Percentiles rank a stretch among this genome's conserved stretches.
Conservation (phyloP, 352 stramenopile species). For the Pythium chondricola region DNA sequence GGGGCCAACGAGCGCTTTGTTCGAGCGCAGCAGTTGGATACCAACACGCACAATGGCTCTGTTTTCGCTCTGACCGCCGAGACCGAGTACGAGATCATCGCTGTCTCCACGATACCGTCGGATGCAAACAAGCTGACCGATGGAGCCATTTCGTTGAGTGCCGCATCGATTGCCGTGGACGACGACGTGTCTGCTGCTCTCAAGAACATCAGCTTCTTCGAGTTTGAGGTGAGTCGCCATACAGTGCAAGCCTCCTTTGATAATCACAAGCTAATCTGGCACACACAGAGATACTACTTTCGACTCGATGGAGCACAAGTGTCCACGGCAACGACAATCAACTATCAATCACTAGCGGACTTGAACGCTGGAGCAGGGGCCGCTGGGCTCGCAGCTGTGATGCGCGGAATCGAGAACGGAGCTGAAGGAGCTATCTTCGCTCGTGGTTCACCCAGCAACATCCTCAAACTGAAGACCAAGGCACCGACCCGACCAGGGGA, state of each 20-base stretch:
- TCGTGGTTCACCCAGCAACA: constrained; percentile 21
- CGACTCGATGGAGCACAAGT: constrained; percentile 22
- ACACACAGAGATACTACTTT: constrained; percentile 46
- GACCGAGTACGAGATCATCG: constrained; percentile 51
- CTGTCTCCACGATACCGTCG: constrained; percentile 18
- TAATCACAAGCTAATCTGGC: neutral
- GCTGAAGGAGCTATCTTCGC: constrained; percentile 10
- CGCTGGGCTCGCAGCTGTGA: neutral
- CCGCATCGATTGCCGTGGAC: constrained; percentile 20
- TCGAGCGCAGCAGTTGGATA: constrained; percentile 11
- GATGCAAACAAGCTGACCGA: constrained; percentile 1
- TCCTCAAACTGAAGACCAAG: constrained; percentile 29
- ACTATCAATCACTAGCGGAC: constrained; percentile 3
- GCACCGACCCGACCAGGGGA: constrained; percentile 24
- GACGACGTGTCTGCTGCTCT: constrained; percentile 5
- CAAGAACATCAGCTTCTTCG: constrained; percentile 20
- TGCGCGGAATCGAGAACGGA: neutral
- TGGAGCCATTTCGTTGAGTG: constrained; percentile 20
- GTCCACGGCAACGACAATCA: neutral
- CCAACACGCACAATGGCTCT: constrained; percentile 13
- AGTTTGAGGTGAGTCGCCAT: constrained; percentile 46
- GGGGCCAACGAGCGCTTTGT: constrained; percentile 9
- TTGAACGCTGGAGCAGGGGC: neutral
- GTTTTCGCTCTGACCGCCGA: constrained; percentile 36
- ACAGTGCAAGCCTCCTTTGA: too few species aligned